A percentile compares a stretch with the other conserved stretches of the same genome.
These are phyloP conservation scores for Dissoconium aciculare DNA, from an alignment of 2,329 filamentous ascomycete genomes.

Conservation along the genomic window DNA sequence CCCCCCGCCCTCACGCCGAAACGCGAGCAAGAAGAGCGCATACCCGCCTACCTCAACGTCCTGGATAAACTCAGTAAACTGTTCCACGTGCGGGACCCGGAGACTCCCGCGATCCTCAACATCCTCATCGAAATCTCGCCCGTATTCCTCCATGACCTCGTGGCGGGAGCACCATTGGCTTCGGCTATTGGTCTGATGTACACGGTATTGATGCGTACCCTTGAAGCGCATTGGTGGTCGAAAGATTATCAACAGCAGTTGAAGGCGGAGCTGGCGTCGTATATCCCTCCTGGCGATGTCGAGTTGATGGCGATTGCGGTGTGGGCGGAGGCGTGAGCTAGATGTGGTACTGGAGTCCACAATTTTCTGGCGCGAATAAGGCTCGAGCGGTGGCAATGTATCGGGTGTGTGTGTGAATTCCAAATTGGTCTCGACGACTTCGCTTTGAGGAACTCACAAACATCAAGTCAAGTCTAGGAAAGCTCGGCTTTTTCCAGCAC, in stretches of 20 bases:
- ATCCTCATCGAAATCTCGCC: constrained; percentile 8
- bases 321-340: too few relatives aligned
- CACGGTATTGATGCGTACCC: constrained; percentile 5
- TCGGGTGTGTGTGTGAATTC: too few relatives aligned
- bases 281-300: constrained; percentile 7
- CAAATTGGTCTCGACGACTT: too few relatives aligned
- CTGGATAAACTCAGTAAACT: constrained; percentile 9
- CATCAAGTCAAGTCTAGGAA: too few relatives aligned
- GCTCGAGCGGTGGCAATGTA: too few relatives aligned
- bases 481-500: too few relatives aligned
- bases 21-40: constrained; percentile 3
- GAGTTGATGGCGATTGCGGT: constrained; percentile 9
- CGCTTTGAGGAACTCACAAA: too few relatives aligned
- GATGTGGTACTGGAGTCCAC: too few relatives aligned
- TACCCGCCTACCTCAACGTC: constrained; percentile 6
- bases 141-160: constrained; percentile 9
- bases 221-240: constrained; percentile 11
- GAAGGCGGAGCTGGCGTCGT: constrained; percentile 8
- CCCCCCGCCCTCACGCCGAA: too few relatives aligned
- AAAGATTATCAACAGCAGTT: constrained; percentile 7
- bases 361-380: too few relatives aligned
- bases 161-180: constrained; percentile 6
- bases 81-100: constrained; percentile 4
- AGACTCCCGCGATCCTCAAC: constrained; percentile 8
- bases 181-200: constrained; percentile 9